Percentiles rank a stretch among this genome's conserved stretches.
Conservation (phyloP, 768 basidiomycete genomes). For the Mrakia blollopis region DNA sequence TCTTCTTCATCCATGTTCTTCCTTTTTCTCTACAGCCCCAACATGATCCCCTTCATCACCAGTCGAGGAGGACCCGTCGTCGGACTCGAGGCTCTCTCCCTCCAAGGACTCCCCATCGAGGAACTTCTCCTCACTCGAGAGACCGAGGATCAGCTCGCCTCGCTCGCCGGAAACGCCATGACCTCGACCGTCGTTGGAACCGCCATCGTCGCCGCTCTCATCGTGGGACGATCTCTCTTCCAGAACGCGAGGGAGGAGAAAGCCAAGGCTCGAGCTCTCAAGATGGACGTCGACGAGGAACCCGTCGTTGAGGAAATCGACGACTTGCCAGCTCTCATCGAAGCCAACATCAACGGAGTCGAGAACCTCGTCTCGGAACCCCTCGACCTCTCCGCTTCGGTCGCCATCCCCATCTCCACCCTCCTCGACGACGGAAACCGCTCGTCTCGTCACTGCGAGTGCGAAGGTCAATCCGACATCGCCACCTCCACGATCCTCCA, state of each 20-base stretch:
- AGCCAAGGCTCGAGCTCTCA: background rate
- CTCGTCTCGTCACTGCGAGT: constrained; percentile 77
- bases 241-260: constrained; percentile 47
- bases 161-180: constrained; percentile 96
- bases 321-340: constrained; percentile 53
- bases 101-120: constrained; percentile 91
- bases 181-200: constrained; percentile 92
- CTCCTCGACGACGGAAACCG: constrained; percentile 57
- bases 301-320: constrained; percentile 34
- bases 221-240: constrained; percentile 66
- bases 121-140: constrained; percentile 87
- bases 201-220: constrained; percentile 75
- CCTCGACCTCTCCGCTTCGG: constrained; percentile 57
- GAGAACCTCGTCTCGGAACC: constrained; percentile 60
- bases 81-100: constrained; percentile 82
- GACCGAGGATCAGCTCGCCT: constrained; percentile 86
- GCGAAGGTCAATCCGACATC: constrained; percentile 79
- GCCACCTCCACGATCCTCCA: constrained; percentile 61
- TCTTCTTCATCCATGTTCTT: too few relatives aligned
- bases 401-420: constrained; percentile 45
- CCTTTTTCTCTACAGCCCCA: constrained; percentile 48
- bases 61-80: constrained; percentile 95
- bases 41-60: constrained; percentile 94
- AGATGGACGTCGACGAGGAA: background rate
- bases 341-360: constrained; percentile 62